These are phyloP conservation scores for Isatis lusitanica DNA, from an alignment of 441 rosid species.

Conservation along the genomic window DNA sequence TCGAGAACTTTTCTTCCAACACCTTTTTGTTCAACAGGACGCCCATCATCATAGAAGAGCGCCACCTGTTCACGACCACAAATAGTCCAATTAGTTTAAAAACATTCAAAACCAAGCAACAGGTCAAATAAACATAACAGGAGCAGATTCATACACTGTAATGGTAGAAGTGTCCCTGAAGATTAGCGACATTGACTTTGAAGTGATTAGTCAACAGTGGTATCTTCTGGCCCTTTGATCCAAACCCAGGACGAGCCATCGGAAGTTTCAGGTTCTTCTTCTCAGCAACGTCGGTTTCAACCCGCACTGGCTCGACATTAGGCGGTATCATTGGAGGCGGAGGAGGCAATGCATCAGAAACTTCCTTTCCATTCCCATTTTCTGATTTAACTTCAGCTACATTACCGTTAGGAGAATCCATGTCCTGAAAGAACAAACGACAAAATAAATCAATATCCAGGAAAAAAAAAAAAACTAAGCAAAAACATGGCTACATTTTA, in stretches of 20 bases:
- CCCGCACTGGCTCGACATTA: conserved; percentile 42
- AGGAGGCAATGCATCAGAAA: conserved; percentile 41
- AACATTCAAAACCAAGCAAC: background rate
- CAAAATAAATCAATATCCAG: background rate
- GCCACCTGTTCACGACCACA: conserved; percentile 44
- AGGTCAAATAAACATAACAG: background rate
- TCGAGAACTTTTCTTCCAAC: conserved; percentile 55
- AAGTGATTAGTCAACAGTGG: conserved; percentile 56
- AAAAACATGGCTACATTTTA: background rate
- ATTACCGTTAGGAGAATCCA: conserved; percentile 34
- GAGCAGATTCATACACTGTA: conserved; percentile 49
- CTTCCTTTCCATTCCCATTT: conserved; percentile 30
- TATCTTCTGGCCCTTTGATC: conserved; percentile 53
- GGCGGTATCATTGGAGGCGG: conserved; percentile 49
- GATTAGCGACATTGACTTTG: conserved; percentile 47
- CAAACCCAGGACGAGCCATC: conserved; percentile 49
- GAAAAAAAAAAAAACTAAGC: background rate
- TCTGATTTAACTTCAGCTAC: conserved; percentile 23
- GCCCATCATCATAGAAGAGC: conserved; percentile 59
- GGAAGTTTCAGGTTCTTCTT: conserved; percentile 49
- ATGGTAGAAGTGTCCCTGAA: conserved; percentile 54
- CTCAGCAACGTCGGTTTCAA: conserved; percentile 37
- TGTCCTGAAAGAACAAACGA: conserved; percentile 15
- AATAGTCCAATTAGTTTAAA: background rate
- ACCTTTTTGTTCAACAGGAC: conserved; percentile 57